Evolutionary conservation across 345 rosid species (phyloP).

Genomic region (Acer negundo): DNA sequence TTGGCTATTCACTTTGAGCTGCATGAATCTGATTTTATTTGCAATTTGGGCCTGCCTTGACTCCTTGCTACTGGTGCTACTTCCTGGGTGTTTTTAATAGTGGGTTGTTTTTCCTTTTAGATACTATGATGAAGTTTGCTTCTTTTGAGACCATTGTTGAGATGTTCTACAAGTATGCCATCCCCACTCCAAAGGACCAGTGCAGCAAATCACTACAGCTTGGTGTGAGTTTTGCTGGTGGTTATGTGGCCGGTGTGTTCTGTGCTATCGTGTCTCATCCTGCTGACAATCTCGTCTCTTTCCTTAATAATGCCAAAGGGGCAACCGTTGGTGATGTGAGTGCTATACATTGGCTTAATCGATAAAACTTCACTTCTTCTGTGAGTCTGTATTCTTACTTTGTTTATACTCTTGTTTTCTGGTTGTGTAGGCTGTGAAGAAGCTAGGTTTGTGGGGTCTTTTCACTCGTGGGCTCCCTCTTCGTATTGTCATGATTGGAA

Average conservation of each 20-base stretch:
- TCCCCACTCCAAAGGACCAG: conserved; percentile 83
- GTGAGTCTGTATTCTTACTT: background rate
- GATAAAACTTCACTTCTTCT: background rate
- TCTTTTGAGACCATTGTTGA: conserved; percentile 95
- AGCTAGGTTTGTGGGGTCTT: conserved; percentile 85
- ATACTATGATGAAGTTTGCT: conserved; percentile 99
- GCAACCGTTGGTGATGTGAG: conserved; percentile 97
- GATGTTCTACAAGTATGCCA: conserved; percentile 78
- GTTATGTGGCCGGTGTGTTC: conserved; percentile 89
- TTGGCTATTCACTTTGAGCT: background rate
- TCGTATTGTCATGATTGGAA: conserved; percentile 98
- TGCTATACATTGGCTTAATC: background rate
- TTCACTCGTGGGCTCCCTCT: conserved; percentile 98
- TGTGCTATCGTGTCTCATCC: conserved; percentile 94
- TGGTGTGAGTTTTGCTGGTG: conserved; percentile 93
- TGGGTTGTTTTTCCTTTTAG: conserved; percentile 36
- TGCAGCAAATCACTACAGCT: conserved; percentile 91
- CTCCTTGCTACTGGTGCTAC: background rate
- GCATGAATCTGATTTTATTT: background rate
- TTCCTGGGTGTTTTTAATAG: background rate
- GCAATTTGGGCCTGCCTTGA: background rate
- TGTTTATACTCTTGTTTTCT: background rate
- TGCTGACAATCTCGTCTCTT: conserved; percentile 94
- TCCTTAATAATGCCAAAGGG: conserved; percentile 97
- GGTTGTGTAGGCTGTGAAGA: conserved; percentile 84